These are phyloP conservation scores for Cucurbita pepo DNA, from an alignment of 306 rosid genomes.

Conservation along the genomic window DNA sequence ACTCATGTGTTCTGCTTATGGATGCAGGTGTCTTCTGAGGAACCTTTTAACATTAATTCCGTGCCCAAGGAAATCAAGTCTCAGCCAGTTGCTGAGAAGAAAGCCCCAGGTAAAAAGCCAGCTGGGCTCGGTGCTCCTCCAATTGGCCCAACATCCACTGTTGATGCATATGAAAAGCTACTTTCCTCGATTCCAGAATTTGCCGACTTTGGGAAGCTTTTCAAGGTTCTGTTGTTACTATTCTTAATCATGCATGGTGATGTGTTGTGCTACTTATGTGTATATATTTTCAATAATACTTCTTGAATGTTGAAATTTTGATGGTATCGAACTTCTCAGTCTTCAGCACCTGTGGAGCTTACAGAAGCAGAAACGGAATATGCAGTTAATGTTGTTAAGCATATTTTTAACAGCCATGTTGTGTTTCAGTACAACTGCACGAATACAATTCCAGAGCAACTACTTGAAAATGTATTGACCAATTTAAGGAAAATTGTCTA, in stretches of 20 bases:
- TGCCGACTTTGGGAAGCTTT: conserved; percentile 64
- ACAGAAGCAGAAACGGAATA: conserved; percentile 96
- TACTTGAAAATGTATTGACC: conserved; percentile 65
- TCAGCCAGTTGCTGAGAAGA: conserved; percentile 86
- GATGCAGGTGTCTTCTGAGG: conserved; percentile 81
- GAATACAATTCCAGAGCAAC: conserved; percentile 90
- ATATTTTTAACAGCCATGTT: conserved; percentile 71
- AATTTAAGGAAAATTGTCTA: neutral
- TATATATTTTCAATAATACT: neutral
- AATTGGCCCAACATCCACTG: conserved; percentile 52
- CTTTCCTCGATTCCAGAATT: conserved; percentile 65
- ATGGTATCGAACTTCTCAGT: conserved; percentile 31
- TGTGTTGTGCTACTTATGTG: neutral
- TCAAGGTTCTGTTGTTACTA: conserved; percentile 47
- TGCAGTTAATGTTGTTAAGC: conserved; percentile 90
- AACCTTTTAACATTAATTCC: conserved; percentile 60
- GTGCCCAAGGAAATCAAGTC: conserved; percentile 84
- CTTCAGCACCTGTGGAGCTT: conserved; percentile 92
- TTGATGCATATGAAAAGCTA: conserved; percentile 68
- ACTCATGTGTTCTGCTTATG: conserved; percentile 18
- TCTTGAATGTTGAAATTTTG: neutral
- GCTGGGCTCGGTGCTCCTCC: conserved; percentile 76
- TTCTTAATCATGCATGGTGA: conserved; percentile 9
- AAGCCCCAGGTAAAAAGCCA: conserved; percentile 83
- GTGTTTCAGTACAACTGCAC: conserved; percentile 97